A percentile compares a stretch with the other conserved stretches of the same genome.
These are phyloP conservation scores for Lodderomyces oxycetoniae DNA, from an alignment of 1,139 yeast genomes.

Conservation along the genomic window DNA sequence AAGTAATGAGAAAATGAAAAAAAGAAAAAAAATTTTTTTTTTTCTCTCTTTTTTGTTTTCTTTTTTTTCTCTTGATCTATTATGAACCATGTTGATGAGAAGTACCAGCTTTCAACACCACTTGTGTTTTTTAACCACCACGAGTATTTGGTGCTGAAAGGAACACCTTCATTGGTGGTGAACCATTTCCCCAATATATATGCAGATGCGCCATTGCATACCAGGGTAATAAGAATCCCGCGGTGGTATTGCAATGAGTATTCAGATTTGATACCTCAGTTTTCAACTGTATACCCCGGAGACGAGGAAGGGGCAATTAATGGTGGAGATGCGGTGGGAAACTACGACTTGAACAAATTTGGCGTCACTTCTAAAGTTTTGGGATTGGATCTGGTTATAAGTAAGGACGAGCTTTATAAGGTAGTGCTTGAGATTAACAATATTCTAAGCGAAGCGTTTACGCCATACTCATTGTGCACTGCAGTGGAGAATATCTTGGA, in stretches of 20 bases:
- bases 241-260: constrained; percentile 34
- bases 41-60: too few species aligned
- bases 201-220: constrained; percentile 27
- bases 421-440: constrained; percentile 47
- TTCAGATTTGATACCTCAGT: constrained; percentile 51
- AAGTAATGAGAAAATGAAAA: neutral
- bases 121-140: constrained; percentile 60
- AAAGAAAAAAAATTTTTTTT: too few species aligned
- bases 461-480: constrained; percentile 32
- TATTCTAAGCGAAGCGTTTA: constrained; percentile 36
- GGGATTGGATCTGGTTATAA: constrained; percentile 37
- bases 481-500: constrained; percentile 42
- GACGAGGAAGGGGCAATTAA: constrained; percentile 59
- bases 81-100: neutral
- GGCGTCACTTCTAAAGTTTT: constrained; percentile 57
- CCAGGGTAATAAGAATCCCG: constrained; percentile 65
- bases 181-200: constrained; percentile 65
- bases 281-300: constrained; percentile 58
- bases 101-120: constrained; percentile 1
- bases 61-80: too few species aligned
- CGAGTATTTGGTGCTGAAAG: constrained; percentile 43
- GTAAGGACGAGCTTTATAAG: constrained; percentile 30
- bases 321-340: constrained; percentile 7
- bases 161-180: constrained; percentile 33
- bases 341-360: constrained; percentile 36